A percentile compares a stretch with the other conserved stretches of the same genome.
Conservation (phyloP, 2,329 filamentous ascomycete genomes). For the Aspergillaceae sp. region DNA sequence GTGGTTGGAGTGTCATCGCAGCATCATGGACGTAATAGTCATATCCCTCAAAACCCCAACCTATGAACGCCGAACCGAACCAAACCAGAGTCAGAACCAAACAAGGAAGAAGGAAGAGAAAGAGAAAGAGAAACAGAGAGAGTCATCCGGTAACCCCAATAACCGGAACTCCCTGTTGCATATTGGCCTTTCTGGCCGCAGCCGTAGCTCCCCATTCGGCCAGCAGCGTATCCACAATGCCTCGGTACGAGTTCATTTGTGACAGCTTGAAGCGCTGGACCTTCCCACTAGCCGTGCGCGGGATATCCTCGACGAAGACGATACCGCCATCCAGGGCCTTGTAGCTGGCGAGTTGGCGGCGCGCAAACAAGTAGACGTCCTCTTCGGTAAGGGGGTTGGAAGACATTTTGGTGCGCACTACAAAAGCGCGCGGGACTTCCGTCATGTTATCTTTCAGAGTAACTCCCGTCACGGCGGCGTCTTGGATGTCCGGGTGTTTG, state of each 20-base stretch:
- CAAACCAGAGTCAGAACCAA: no score
- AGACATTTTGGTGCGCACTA: slow-evolving; percentile 29
- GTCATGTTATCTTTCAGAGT: slow-evolving; percentile 24
- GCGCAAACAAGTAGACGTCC: slow-evolving; percentile 37
- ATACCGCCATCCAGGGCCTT: slow-evolving; percentile 42
- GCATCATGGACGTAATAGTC: no score
- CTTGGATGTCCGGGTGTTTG: slow-evolving; percentile 35
- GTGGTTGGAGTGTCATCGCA: no score
- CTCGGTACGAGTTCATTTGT: slow-evolving; percentile 32
- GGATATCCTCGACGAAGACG: slow-evolving; percentile 42
- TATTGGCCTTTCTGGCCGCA: no score
- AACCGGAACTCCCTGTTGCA: no score
- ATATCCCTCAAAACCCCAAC: no score
- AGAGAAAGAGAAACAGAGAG: no score
- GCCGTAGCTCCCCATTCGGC: slow-evolving; percentile 6
- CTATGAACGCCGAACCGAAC: no score
- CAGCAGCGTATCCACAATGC: slow-evolving; percentile 26
- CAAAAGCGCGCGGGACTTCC: slow-evolving; percentile 39
- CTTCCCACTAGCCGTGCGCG: slow-evolving; percentile 44
- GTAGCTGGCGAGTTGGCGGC: slow-evolving; percentile 38
- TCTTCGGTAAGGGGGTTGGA: slow-evolving; percentile 24
- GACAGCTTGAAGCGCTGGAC: slow-evolving; percentile 36
- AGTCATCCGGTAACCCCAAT: no score
- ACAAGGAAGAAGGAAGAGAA: no score
- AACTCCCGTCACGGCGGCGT: slow-evolving; percentile 41